Evolutionary conservation across 2,329 filamentous ascomycete species (phyloP), one percentile per base, ranked within the genome.

Genomic region (Capronia epimyces): DNA sequence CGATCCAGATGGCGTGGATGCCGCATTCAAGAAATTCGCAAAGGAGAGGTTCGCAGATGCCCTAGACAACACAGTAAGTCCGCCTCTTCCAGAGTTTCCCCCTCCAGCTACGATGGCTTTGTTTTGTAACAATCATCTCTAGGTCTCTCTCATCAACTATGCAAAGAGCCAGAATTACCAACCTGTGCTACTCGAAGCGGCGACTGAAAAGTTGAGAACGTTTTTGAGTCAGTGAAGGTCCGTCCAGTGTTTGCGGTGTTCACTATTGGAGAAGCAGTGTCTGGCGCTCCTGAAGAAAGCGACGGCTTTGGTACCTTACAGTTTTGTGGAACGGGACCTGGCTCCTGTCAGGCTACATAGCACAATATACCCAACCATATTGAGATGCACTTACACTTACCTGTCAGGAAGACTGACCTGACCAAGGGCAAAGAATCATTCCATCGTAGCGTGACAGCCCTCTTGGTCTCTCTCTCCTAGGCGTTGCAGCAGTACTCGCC

Each of bases 11-110:
- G 52, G 52, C 18, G 36, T 43, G n/a, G 57, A 59, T n/a, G 56
- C 55, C 34, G 59, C 51, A 1, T 61, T 61, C 43, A 53, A 55
- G 41, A 57, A 59, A 29, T 61, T 58, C 40, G 59, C 55, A 7
- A 29, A 46, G 16, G 56, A 58, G 22, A 58, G 51, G 25, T 55
- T 58, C 22, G 49, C 51, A 12, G 24, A 16, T 32, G 22, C 21
- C 12, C 32, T 49, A 25, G 45, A 49, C 9, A 49, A 43, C 16
- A 46, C 46, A 34, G 52, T 55, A 46, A 40, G 52, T 50, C 12
- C 24, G 8, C 42, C 20, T 42, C 3, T 3, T 16, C 8, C 4
- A 31, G 6, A n/a, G 13, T 16, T 31, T 21, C 3, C 32, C 9
- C 5, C 7, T 37, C 32, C 24, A 24, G 5, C 7, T 9, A 40